Conservation (phyloP, 1,284 basidiomycete genomes). For the Ceratobasidium sp. region DNA sequence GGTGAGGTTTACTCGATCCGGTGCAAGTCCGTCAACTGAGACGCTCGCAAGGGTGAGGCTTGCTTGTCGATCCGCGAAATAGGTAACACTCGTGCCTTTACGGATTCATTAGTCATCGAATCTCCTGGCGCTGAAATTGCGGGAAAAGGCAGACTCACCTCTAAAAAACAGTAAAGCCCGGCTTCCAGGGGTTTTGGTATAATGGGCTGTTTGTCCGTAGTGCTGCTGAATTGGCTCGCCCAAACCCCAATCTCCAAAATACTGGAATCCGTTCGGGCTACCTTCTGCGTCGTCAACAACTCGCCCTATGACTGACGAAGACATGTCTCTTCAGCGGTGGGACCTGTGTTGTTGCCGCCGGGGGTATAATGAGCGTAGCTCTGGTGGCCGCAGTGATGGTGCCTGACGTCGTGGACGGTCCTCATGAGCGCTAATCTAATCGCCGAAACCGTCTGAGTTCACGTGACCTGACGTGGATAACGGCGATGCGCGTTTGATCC, state of each 20-base stretch:
- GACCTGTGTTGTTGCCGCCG: background rate
- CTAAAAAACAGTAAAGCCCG: constrained; percentile 28
- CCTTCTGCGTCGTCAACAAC: constrained; percentile 29
- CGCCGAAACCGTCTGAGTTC: background rate
- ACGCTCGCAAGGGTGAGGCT: background rate
- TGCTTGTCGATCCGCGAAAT: constrained; percentile 13
- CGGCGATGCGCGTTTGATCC: too few species aligned
- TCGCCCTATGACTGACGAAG: background rate
- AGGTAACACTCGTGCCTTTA: constrained; percentile 18
- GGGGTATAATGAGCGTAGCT: background rate
- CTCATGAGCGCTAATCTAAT: background rate
- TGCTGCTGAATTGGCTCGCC: constrained; percentile 25
- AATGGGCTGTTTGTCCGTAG: constrained; percentile 3
- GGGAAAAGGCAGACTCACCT: background rate
- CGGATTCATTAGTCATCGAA: background rate
- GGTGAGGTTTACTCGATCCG: constrained; percentile 20
- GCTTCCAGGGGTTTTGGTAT: constrained; percentile 12
- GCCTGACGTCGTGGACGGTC: background rate
- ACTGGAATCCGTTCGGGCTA: constrained; percentile 19
- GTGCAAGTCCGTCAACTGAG: constrained; percentile 9
- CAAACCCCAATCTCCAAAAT: constrained; percentile 31
- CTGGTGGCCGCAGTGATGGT: background rate
- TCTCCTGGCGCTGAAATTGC: background rate
- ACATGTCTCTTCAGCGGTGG: background rate
- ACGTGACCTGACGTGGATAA: background rate